A percentile compares a stretch with the other conserved stretches of the same genome.
These are phyloP conservation scores for Piedraia hortae DNA, from an alignment of 2,329 filamentous ascomycete genomes.

Conservation along the genomic window DNA sequence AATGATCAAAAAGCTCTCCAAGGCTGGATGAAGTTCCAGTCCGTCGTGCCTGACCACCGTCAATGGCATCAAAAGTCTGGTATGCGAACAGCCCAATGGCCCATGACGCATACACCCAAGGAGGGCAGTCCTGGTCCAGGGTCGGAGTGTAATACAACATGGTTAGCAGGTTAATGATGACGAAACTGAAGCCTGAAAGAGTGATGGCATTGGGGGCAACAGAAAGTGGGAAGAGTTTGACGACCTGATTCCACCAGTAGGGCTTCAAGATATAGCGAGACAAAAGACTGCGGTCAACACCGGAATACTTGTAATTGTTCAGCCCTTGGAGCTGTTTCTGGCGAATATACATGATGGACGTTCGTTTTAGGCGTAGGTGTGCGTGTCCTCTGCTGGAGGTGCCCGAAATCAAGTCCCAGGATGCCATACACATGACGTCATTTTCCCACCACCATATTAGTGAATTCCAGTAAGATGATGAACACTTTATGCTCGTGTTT, in stretches of 20 bases:
- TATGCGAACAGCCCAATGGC: constrained; percentile 75
- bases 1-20: constrained; percentile 91
- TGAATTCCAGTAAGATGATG: too few species aligned
- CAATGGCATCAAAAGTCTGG: constrained; percentile 94
- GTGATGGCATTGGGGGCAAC: constrained; percentile 70
- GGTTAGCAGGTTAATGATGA: constrained; percentile 70
- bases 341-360: constrained; percentile 72
- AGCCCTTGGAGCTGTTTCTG: constrained; percentile 70
- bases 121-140: constrained; percentile 72
- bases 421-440: too few species aligned
- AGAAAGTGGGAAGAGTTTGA: constrained; percentile 77
- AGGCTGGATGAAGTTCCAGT: constrained; percentile 80
- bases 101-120: constrained; percentile 90
- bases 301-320: constrained; percentile 70
- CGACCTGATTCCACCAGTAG: constrained; percentile 86
- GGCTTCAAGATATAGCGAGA: constrained; percentile 91
- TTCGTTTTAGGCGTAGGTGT: constrained; percentile 1
- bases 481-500: too few species aligned
- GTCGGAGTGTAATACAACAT: constrained; percentile 90
- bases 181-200: constrained; percentile 76
- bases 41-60: constrained; percentile 77
- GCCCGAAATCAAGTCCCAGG: too few species aligned
- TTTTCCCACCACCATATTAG: too few species aligned
- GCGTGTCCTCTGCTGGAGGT: neutral
- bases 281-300: constrained; percentile 66